These are phyloP conservation scores for Cyphellophora europaea DNA, from an alignment of 2,329 filamentous ascomycete genomes.

Conservation along the genomic window DNA sequence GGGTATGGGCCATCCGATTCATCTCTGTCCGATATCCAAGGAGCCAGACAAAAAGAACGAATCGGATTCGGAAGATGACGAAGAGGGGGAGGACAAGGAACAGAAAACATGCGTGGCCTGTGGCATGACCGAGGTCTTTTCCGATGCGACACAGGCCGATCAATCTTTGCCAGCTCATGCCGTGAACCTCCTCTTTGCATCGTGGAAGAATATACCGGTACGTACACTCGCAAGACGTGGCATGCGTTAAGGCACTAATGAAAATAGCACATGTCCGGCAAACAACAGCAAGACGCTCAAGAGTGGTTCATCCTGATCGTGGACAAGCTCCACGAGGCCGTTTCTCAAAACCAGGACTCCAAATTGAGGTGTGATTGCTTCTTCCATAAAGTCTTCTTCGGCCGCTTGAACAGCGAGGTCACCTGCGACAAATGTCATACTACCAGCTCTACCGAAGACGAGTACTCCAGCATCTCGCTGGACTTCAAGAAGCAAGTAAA, in stretches of 20 bases:
- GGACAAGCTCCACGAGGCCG: slow-evolving; percentile 72
- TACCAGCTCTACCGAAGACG: slow-evolving; percentile 72
- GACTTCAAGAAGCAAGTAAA: slow-evolving; percentile 68
- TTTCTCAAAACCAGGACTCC: slow-evolving; percentile 41
- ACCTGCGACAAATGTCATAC: slow-evolving; percentile 84
- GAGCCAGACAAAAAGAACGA: slow-evolving; percentile 19
- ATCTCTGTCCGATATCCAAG: slow-evolving; percentile 52
- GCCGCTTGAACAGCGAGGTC: slow-evolving; percentile 80
- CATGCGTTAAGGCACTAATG: neutral
- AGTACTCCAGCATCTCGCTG: slow-evolving; percentile 82
- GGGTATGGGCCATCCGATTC: slow-evolving; percentile 73
- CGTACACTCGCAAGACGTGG: slow-evolving; percentile 28
- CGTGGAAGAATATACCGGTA: slow-evolving; percentile 73
- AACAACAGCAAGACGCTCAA: slow-evolving; percentile 92
- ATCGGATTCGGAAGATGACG: slow-evolving; percentile 18
- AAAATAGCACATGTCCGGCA: slow-evolving; percentile 63
- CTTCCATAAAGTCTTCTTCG: slow-evolving; percentile 89
- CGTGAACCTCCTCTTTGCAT: slow-evolving; percentile 77
- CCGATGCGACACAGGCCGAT: slow-evolving; percentile 51
- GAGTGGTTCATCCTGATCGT: slow-evolving; percentile 95
- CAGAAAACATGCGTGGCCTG: slow-evolving; percentile 47
- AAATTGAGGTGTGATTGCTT: slow-evolving; percentile 64
- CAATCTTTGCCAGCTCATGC: slow-evolving; percentile 82
- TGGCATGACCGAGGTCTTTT: slow-evolving; percentile 53
- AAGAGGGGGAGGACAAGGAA: slow-evolving; percentile 13